Base-by-base conservation (phyloP, 1,284 basidiomycete genomes). In the Sporisorium reilianum region DNA sequence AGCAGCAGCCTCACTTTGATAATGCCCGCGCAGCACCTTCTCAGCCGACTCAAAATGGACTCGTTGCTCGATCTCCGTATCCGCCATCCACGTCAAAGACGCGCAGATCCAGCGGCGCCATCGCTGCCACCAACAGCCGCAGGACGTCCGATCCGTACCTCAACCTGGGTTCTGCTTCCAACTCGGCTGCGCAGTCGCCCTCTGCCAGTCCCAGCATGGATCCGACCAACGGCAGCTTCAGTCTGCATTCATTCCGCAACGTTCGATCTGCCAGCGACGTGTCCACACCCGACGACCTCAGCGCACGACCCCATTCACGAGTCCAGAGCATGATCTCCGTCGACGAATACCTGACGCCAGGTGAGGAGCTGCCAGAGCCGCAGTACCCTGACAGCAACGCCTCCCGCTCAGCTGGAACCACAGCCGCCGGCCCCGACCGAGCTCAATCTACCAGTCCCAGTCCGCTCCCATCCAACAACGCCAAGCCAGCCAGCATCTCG, bases 221-320 rank as follows among this genome's bases (percentile, higher is more conserved):
- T 3, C 14, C 20, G 4, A 14, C 36, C 32, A 60, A 48, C 38
- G 57, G 59, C 22, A 72, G 64, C 51, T 76, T 76, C 62, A 76
- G 50, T 23, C 52, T 76, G 18, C 74, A 72, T 49, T 72, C 74
- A 0, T 76, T 76, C 56, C 68, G 69, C 59, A 76, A 76, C 50
- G 63, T 76, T 23, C 61, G 74, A 20, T 72, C 69, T 11, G 32
- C 45, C 25, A 76, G 69, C 59, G 74, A 76, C 23, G 68, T 53
- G 3, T 76, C 69, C 0, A 34, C 40, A 22, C 30, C 55, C 44
- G 63, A 71, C 26, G 65, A 68, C 9, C 45, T 45, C 8, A 38
- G 49, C 53, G 22, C 9, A 20, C 61, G 49, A 28, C 20, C 40
- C 5, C 61, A 76, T 30, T 68, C 65, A 14, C 55, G 74, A 26